Conservation (phyloP, 352 stramenopile species). For the Peronospora belbahrii region DNA sequence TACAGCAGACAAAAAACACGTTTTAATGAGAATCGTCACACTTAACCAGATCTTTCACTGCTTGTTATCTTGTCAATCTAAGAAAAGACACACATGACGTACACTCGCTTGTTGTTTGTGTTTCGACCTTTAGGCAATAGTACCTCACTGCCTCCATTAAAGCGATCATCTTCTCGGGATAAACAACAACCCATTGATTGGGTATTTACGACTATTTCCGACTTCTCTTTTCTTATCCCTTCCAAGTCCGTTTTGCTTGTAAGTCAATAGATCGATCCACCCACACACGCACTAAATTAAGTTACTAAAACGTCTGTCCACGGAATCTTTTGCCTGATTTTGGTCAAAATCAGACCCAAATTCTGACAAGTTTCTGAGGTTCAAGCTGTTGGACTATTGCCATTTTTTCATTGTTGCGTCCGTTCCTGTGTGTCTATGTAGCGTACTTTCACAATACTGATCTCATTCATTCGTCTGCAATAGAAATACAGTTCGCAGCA, state of each 20-base stretch:
- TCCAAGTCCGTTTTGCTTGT: slow-evolving; percentile 12
- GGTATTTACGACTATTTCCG: no score
- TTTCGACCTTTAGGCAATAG: slow-evolving; percentile 52
- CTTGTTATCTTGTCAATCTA: no score
- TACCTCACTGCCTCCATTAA: slow-evolving; percentile 37
- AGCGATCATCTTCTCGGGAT: slow-evolving; percentile 59
- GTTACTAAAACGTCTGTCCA: background rate
- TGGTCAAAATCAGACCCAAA: slow-evolving; percentile 8
- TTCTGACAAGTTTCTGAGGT: background rate
- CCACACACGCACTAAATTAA: background rate
- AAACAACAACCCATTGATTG: slow-evolving; percentile 72
- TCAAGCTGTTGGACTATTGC: slow-evolving; percentile 11
- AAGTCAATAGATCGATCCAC: background rate
- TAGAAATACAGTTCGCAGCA: no score
- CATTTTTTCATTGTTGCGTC: no score
- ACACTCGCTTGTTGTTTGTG: slow-evolving; percentile 24
- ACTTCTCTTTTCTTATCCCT: slow-evolving; percentile 7
- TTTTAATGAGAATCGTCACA: no score
- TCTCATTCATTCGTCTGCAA: no score
- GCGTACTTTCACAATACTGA: no score
- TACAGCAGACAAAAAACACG: slow-evolving; percentile 4
- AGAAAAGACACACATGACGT: slow-evolving; percentile 27
- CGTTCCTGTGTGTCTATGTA: no score
- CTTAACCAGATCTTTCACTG: background rate
- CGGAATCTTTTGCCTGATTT: slow-evolving; percentile 12